Conservation (phyloP, 768 basidiomycete genomes). For the Kwoniella botswanensis region DNA sequence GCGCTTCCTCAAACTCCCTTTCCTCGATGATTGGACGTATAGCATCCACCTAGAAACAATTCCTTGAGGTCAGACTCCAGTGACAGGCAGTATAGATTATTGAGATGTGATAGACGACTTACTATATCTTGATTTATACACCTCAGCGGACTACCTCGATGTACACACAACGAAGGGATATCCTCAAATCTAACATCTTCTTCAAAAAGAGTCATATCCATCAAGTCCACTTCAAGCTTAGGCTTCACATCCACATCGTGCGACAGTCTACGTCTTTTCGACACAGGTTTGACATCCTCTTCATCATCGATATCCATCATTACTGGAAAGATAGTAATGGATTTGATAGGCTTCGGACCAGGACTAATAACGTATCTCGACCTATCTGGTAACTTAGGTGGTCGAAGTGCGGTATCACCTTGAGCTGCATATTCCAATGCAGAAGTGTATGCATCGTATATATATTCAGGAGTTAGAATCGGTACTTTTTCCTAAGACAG, state of each 20-base stretch:
- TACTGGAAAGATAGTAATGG: background rate
- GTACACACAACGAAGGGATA: constrained; percentile 47
- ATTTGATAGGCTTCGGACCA: background rate
- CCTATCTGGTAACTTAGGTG: constrained; percentile 16
- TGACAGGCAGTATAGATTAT: too few relatives aligned
- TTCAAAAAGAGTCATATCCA: constrained; percentile 42
- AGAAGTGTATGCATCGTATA: constrained; percentile 39
- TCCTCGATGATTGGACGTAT: constrained; percentile 55
- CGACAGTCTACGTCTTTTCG: constrained; percentile 4
- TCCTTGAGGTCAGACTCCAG: too few relatives aligned
- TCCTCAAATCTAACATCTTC: constrained; percentile 44
- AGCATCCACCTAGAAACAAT: constrained; percentile 46
- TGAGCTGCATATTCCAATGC: constrained; percentile 31
- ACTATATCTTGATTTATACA: constrained; percentile 58
- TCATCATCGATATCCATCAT: constrained; percentile 13
- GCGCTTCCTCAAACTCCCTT: constrained; percentile 51
- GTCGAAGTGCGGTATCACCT: background rate
- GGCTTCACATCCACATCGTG: background rate
- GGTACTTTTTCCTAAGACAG: constrained; percentile 31
- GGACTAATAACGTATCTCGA: constrained; percentile 22
- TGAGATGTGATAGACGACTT: constrained; percentile 15
- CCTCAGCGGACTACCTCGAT: constrained; percentile 48
- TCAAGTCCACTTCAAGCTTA: constrained; percentile 2
- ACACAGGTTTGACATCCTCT: constrained; percentile 16
- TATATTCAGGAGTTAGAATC: constrained; percentile 40